These are phyloP conservation scores for Kluyveromyces nonfermentans DNA, from an alignment of 805 yeast species.

Conservation along the genomic window DNA sequence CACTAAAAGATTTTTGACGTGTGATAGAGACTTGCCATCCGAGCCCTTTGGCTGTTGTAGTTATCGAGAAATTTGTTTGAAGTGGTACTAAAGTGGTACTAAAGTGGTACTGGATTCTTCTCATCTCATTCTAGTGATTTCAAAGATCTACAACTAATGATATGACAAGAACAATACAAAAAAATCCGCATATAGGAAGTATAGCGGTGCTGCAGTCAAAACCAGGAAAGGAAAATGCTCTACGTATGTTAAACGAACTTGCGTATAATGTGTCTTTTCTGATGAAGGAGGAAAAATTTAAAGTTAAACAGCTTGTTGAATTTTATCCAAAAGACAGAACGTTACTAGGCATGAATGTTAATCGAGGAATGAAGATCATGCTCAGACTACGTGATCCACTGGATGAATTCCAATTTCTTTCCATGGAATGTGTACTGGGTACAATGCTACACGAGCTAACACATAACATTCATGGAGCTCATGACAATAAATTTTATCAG, in stretches of 20 bases:
- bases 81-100: too few species aligned
- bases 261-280: slow-evolving; percentile 69
- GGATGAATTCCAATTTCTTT: slow-evolving; percentile 45
- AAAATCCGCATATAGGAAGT: slow-evolving; percentile 24
- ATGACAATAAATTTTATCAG: slow-evolving; percentile 60
- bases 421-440: slow-evolving; percentile 59
- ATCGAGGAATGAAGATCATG: slow-evolving; percentile 63
- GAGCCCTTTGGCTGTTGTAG: too few species aligned
- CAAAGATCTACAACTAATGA: not conserved
- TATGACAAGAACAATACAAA: slow-evolving; percentile 6
- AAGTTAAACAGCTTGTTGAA: slow-evolving; percentile 63
- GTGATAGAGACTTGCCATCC: not conserved
- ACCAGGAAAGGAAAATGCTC: slow-evolving; percentile 41
- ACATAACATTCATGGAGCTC: slow-evolving; percentile 76
- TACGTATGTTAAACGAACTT: slow-evolving; percentile 53
- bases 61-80: too few species aligned
- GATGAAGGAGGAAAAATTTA: slow-evolving; percentile 57
- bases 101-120: too few species aligned
- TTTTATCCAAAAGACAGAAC: slow-evolving; percentile 63
- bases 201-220: slow-evolving; percentile 41
- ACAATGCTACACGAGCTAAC: slow-evolving; percentile 84
- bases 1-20: not conserved
- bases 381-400: slow-evolving; percentile 56
- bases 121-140: too few species aligned
- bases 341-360: slow-evolving; percentile 75